Conservation (phyloP, 768 basidiomycete species). For the Leccinum arenicola region DNA sequence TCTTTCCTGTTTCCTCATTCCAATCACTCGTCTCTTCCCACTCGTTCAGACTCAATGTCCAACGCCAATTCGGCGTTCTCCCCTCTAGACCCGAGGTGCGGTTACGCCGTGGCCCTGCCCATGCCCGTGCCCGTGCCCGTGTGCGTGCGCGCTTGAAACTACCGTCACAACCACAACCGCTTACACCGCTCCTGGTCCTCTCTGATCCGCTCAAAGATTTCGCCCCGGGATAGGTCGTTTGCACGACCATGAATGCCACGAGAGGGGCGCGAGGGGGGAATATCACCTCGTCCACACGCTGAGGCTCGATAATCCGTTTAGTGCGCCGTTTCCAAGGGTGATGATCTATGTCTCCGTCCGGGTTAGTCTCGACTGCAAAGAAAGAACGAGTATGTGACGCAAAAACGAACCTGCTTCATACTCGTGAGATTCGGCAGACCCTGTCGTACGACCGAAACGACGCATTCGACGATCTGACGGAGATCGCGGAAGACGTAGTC, state of each 20-base stretch:
- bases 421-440: constrained; percentile 86
- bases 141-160: constrained; percentile 77
- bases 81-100: constrained; percentile 14
- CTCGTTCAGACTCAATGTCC: constrained; percentile 86
- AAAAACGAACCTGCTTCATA: constrained; percentile 73
- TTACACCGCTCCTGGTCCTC: constrained; percentile 93
- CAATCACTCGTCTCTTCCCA: constrained; percentile 90
- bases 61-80: constrained; percentile 52
- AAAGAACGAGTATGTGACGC: neutral
- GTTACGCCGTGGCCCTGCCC: neutral
- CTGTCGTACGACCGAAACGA: constrained; percentile 87
- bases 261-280: neutral
- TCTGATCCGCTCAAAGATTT: constrained; percentile 83
- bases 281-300: constrained; percentile 71
- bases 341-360: neutral
- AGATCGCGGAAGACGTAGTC: constrained; percentile 79
- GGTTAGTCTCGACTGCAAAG: neutral
- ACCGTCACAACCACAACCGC: constrained; percentile 82
- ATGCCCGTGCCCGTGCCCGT: neutral
- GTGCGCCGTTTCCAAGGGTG: constrained; percentile 82
- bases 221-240: constrained; percentile 50
- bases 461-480: constrained; percentile 69
- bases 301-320: constrained; percentile 80
- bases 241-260: neutral
- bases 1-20: constrained; percentile 65